Percentiles rank a stretch among this genome's conserved stretches.
phyloP scores from a whole-genome alignment of 208 protist genomes.

The Histomonas meleagridis region DNA sequence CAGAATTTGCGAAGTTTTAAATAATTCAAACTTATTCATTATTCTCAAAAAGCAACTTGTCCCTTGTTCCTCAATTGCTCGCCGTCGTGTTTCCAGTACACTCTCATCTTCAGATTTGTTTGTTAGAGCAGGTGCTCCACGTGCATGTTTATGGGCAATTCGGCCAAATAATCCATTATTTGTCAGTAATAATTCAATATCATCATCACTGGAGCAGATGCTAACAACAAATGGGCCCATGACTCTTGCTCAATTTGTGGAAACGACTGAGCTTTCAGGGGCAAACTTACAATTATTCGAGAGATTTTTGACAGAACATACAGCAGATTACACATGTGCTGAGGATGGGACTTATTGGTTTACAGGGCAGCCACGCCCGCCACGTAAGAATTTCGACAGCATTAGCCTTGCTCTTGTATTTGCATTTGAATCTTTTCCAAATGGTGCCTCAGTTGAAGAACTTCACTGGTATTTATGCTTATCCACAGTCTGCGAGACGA shows the following conservation, averaged over 20 bases:
- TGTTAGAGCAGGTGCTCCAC: neutral
- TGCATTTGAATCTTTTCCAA: neutral
- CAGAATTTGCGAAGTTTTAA: conserved; percentile 2
- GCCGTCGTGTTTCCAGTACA: neutral
- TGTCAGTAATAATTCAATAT: neutral
- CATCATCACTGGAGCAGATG: conserved; percentile 15
- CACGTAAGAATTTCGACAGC: neutral
- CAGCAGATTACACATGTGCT: neutral
- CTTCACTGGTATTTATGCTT: conserved; percentile 1
- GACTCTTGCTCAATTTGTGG: neutral
- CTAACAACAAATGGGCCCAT: conserved; percentile 27
- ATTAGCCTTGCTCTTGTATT: neutral
- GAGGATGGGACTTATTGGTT: conserved; percentile 29
- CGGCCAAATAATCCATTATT: conserved; percentile 7
- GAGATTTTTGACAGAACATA: neutral
- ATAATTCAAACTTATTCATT: neutral
- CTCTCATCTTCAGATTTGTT: neutral
- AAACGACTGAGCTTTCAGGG: neutral
- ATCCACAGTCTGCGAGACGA: neutral
- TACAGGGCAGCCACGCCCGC: neutral
- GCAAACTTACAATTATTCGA: neutral
- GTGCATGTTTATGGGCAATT: conserved; percentile 19
- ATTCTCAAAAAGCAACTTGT: conserved; percentile 18
- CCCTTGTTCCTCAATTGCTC: neutral
- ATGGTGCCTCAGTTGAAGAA: conserved; percentile 24